Percentiles rank a stretch among this genome's conserved stretches.
Conservation (phyloP, 345 rosid species). For the Eucalyptus leucophloia region DNA sequence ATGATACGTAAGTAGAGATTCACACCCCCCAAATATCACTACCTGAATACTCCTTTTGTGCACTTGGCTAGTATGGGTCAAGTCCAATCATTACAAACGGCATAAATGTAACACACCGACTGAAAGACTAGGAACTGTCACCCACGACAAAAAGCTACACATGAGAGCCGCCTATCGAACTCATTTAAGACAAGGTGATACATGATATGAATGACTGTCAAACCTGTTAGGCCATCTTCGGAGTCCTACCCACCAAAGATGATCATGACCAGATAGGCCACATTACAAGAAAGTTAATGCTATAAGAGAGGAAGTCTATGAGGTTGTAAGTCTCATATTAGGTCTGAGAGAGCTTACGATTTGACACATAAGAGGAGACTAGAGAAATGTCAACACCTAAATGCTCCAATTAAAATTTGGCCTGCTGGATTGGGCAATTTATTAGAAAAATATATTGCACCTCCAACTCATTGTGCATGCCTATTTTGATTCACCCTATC, state of each 20-base stretch:
- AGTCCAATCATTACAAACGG: neutral
- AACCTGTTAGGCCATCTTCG: neutral
- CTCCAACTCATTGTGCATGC: neutral
- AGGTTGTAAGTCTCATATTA: neutral
- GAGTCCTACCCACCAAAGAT: neutral
- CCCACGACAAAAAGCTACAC: neutral
- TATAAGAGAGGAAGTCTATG: neutral
- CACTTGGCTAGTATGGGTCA: neutral
- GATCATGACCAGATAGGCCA: neutral
- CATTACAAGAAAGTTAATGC: neutral
- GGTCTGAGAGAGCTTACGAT: neutral
- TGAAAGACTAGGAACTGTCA: neutral
- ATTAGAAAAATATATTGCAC: neutral
- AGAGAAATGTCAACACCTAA: neutral
- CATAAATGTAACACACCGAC: neutral
- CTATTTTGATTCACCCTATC: neutral
- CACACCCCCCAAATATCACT: neutral
- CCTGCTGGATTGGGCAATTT: neutral
- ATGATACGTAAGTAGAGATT: neutral
- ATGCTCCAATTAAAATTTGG: neutral
- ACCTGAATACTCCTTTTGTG: neutral
- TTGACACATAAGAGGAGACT: neutral
- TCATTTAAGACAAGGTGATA: neutral
- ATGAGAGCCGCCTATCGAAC: neutral
- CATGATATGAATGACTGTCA: neutral